Conservation (phyloP, 192 early-diverging fungal genomes). For the Coemansia biformis region DNA sequence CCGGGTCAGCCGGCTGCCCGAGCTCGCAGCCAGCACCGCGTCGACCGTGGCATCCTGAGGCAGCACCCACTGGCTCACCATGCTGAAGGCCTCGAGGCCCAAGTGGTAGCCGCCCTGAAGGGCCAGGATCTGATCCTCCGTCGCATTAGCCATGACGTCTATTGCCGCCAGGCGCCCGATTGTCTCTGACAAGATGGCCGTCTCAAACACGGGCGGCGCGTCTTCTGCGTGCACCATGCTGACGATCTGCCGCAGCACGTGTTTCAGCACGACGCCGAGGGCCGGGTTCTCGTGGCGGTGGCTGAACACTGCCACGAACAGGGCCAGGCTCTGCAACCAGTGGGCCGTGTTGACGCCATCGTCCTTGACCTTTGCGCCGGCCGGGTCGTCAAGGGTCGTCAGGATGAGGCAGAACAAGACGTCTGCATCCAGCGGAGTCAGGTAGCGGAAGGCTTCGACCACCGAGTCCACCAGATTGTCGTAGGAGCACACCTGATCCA, state of each 20-base stretch:
- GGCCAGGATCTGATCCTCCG: slow-evolving; percentile 38
- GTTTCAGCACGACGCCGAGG: slow-evolving; percentile 27
- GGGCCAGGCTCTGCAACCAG: slow-evolving; percentile 45
- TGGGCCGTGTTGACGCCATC: slow-evolving; percentile 40
- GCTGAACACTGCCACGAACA: slow-evolving; percentile 36
- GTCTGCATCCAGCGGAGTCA: slow-evolving; percentile 40
- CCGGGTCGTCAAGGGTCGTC: slow-evolving; percentile 21
- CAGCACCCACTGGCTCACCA: slow-evolving; percentile 37
- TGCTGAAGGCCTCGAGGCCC: slow-evolving; percentile 38
- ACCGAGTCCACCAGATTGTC: slow-evolving; percentile 46
- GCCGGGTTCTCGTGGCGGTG: slow-evolving; percentile 35
- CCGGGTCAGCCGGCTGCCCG: slow-evolving; percentile 21
- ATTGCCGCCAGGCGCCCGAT: slow-evolving; percentile 28
- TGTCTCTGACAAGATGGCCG: slow-evolving; percentile 24
- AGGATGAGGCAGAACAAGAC: slow-evolving; percentile 41
- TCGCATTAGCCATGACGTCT: slow-evolving; percentile 37
- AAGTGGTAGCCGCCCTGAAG: slow-evolving; percentile 41
- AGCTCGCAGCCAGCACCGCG: slow-evolving; percentile 8
- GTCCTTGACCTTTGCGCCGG: slow-evolving; percentile 25
- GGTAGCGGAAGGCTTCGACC: slow-evolving; percentile 43
- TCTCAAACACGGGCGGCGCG: slow-evolving; percentile 31
- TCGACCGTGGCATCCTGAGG: slow-evolving; percentile 30
- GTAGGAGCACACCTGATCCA: slow-evolving; percentile 49
- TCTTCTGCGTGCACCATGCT: slow-evolving; percentile 19
- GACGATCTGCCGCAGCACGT: slow-evolving; percentile 32